Percentiles rank a stretch among this genome's conserved stretches.
Conservation (phyloP, 345 rosid genomes). For the Moricandia arvensis region DNA sequence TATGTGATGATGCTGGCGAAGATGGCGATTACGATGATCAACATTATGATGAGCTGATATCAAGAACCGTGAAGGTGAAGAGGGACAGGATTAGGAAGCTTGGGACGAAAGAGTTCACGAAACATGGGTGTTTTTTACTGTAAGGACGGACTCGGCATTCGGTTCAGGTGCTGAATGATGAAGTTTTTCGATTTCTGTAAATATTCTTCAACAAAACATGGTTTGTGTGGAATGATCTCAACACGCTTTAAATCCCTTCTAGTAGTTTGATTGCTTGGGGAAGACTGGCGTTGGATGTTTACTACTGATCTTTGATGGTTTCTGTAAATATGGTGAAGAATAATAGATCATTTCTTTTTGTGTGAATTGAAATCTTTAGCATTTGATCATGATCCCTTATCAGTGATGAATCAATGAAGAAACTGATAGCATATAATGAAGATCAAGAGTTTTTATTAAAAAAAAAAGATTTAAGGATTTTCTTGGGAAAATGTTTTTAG, state of each 20-base stretch:
- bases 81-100: slow-evolving; percentile 51
- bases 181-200: neutral
- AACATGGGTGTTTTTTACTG: slow-evolving; percentile 56
- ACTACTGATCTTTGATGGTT: neutral
- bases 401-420: too few species aligned
- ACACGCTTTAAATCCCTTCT: neutral
- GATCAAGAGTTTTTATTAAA: too few species aligned
- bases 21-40: slow-evolving; percentile 3
- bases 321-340: neutral
- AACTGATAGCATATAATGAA: neutral
- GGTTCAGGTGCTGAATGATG: neutral
- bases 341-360: neutral
- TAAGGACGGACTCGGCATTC: slow-evolving; percentile 48
- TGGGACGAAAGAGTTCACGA: slow-evolving; percentile 39
- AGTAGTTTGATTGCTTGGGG: neutral
- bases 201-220: neutral
- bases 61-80: slow-evolving; percentile 36
- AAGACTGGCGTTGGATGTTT: too few species aligned
- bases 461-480: neutral
- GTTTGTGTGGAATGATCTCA: neutral
- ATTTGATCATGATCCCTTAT: neutral
- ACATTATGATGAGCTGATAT: slow-evolving; percentile 40
- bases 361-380: neutral
- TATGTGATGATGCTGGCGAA: neutral
- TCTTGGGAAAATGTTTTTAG: neutral